Evolutionary conservation across 345 rosid genomes (phyloP).

Genomic region (Salix viminalis): DNA sequence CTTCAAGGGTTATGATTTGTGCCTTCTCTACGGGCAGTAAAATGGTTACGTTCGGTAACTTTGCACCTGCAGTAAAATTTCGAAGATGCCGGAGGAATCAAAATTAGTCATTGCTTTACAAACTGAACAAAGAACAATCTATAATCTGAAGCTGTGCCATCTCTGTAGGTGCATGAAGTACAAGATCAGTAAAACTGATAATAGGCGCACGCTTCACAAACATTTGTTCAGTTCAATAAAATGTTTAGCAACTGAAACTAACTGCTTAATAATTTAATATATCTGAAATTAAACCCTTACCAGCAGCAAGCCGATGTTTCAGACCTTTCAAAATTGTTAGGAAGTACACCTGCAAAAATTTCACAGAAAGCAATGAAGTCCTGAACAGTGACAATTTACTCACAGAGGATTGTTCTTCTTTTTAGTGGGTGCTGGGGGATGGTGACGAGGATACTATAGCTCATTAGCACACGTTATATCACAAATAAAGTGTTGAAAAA

Average conservation of each 20-base stretch:
- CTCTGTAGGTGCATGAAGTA: neutral
- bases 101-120: constrained; percentile 4
- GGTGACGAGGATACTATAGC: too few species aligned
- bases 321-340: constrained; percentile 78
- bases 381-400: neutral
- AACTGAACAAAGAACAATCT: neutral
- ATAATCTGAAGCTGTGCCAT: neutral
- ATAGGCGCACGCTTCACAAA: neutral
- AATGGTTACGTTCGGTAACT: constrained; percentile 63
- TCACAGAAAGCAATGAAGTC: constrained; percentile 9
- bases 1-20: constrained; percentile 39
- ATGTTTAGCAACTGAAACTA: neutral
- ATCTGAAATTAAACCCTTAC: constrained; percentile 31
- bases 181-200: too few species aligned
- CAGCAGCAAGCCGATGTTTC: constrained; percentile 92
- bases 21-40: constrained; percentile 56
- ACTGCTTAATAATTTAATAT: neutral
- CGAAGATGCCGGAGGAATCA: neutral
- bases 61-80: constrained; percentile 51
- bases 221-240: neutral
- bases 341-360: constrained; percentile 66
- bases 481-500: too few species aligned
- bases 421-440: too few species aligned
- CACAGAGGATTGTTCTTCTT: too few species aligned
- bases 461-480: too few species aligned